Evolutionary conservation across 192 early-diverging fungal genomes (phyloP).

Genomic region (Umbelopsis sp.): DNA sequence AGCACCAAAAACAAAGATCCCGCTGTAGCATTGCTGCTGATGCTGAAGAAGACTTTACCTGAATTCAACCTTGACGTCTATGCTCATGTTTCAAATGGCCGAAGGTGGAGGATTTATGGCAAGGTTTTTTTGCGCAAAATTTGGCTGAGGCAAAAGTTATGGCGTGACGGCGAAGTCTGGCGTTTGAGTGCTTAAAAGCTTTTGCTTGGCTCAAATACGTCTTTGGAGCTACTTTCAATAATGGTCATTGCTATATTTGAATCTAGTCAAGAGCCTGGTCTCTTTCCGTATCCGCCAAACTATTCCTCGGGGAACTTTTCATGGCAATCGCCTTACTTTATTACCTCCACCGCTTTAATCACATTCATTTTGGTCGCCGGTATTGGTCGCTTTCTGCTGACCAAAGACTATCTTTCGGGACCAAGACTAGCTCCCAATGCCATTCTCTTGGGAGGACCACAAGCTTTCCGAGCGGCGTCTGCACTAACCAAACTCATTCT

Average conservation of each 20-base stretch:
- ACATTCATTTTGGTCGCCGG: conserved; percentile 27
- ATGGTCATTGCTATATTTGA: not conserved
- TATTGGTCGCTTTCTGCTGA: conserved; percentile 16
- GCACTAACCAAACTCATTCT: conserved; percentile 37
- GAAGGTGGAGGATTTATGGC: not conserved
- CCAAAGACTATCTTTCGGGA: not conserved
- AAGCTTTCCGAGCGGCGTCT: conserved; percentile 7
- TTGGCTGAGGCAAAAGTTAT: not conserved
- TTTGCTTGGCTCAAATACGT: not conserved
- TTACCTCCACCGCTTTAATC: conserved; percentile 22
- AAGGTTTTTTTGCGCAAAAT: not conserved
- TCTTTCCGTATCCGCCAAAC: conserved; percentile 31
- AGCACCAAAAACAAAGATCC: not conserved
- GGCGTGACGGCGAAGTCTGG: no score
- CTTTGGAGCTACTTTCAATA: not conserved
- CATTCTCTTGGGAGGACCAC: not conserved
- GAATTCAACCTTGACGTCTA: conserved; percentile 32
- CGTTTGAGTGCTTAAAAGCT: not conserved
- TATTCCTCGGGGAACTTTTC: conserved; percentile 28
- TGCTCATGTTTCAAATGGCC: not conserved
- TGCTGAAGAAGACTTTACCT: conserved; percentile 17
- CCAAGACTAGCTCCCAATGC: conserved; percentile 1
- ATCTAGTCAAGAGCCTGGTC: conserved; percentile 11
- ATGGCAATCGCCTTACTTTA: conserved; percentile 32
- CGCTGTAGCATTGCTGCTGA: no score